Evolutionary conservation across 257 asterid genomes (phyloP).

Genomic region (Perilla frutescens): DNA sequence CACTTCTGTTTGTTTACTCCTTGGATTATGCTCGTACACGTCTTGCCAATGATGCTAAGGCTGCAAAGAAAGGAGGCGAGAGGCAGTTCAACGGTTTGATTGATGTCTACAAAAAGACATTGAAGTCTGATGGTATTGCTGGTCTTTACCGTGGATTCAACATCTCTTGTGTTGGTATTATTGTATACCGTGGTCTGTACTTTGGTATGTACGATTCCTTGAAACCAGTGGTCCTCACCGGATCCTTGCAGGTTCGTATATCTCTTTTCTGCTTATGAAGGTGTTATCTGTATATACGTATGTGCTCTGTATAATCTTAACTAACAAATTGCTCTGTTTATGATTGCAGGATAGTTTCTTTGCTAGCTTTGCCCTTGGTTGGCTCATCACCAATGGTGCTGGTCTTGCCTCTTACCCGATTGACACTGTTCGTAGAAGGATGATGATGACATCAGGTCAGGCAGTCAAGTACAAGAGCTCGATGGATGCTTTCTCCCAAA

Average conservation of each 20-base stretch:
- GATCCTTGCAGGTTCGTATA: conserved; percentile 67
- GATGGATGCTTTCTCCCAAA: conserved; percentile 72
- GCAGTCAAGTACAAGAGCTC: conserved; percentile 97
- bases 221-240: conserved; percentile 86
- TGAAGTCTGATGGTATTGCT: conserved; percentile 77
- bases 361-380: conserved; percentile 92
- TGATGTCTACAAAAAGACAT: conserved; percentile 81
- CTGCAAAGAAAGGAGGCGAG: conserved; percentile 92
- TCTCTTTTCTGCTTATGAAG: not conserved
- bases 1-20: conserved; percentile 83
- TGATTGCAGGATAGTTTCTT: conserved; percentile 86
- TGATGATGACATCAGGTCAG: conserved; percentile 98
- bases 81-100: conserved; percentile 87
- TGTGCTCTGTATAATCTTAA: not conserved
- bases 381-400: conserved; percentile 94
- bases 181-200: conserved; percentile 87
- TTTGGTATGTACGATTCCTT: conserved; percentile 86
- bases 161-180: conserved; percentile 89
- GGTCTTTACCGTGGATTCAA: conserved; percentile 95
- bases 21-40: conserved; percentile 96
- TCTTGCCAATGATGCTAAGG: conserved; percentile 91
- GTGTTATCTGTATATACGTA: not conserved
- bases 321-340: not conserved
- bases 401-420: conserved; percentile 93
- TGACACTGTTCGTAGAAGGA: conserved; percentile 91